phyloP scores from a whole-genome alignment of 1,284 basidiomycete genomes.

The Irpex sp. region DNA sequence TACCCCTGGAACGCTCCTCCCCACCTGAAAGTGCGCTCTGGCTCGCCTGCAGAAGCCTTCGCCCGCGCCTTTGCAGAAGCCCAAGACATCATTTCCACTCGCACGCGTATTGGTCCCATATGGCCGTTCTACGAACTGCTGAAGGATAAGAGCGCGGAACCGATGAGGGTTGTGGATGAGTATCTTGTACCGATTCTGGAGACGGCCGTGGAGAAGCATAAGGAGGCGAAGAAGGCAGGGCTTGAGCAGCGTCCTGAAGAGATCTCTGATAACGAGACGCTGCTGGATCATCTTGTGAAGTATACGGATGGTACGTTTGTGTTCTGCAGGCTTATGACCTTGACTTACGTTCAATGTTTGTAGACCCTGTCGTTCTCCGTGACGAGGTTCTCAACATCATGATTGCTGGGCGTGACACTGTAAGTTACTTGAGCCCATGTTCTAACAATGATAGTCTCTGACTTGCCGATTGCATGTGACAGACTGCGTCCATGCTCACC shows the following conservation, averaged over 20 bases:
- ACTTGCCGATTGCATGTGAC: background rate
- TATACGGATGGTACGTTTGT: conserved; percentile 23
- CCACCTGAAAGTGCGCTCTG: background rate
- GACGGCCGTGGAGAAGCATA: conserved; percentile 31
- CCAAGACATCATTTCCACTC: conserved; percentile 28
- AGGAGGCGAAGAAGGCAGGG: conserved; percentile 16
- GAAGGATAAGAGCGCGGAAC: conserved; percentile 29
- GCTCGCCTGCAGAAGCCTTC: conserved; percentile 29
- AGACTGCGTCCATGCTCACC: conserved; percentile 35
- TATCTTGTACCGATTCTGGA: conserved; percentile 43
- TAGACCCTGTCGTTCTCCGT: conserved; percentile 23
- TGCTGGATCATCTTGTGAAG: conserved; percentile 37
- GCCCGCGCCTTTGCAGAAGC: conserved; percentile 35
- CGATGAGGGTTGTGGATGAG: conserved; percentile 36
- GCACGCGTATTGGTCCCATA: conserved; percentile 29
- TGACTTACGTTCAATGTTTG: background rate
- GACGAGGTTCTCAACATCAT: conserved; percentile 39
- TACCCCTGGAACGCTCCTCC: conserved; percentile 22
- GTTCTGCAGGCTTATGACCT: background rate
- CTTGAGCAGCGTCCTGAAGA: conserved; percentile 9
- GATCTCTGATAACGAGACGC: conserved; percentile 25
- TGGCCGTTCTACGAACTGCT: conserved; percentile 43
- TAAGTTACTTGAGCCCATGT: conserved; percentile 12
- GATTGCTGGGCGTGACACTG: conserved; percentile 41
- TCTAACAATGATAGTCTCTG: too few relatives aligned